Conservation (phyloP, 768 basidiomycete species). For the Lentinula aciculospora region DNA sequence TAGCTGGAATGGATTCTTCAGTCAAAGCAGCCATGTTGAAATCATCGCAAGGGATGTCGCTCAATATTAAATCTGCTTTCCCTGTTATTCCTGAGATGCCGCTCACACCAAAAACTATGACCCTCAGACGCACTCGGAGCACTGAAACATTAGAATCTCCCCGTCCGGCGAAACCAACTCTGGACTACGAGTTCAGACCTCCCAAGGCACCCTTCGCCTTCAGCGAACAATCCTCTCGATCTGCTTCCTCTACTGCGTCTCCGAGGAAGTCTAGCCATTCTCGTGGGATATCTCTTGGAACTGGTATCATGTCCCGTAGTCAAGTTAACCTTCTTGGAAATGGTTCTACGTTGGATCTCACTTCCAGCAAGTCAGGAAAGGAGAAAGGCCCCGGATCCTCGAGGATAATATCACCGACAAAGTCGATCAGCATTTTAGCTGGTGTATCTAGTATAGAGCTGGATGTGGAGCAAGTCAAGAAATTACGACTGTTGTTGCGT, state of each 20-base stretch:
- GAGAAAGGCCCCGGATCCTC: slow-evolving; percentile 40
- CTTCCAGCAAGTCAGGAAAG: slow-evolving; percentile 35
- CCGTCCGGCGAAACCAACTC: slow-evolving; percentile 31
- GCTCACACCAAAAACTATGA: slow-evolving; percentile 40
- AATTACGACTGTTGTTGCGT: slow-evolving; percentile 76
- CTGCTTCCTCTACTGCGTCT: slow-evolving; percentile 31
- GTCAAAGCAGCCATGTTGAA: slow-evolving; percentile 93
- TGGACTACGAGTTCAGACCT: slow-evolving; percentile 33
- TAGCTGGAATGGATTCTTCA: slow-evolving; percentile 73
- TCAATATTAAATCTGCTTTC: slow-evolving; percentile 27
- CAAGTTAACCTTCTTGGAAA: slow-evolving; percentile 40
- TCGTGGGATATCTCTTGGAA: slow-evolving; percentile 57
- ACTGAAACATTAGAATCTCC: slow-evolving; percentile 66
- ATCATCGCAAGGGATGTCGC: slow-evolving; percentile 64
- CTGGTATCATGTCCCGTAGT: slow-evolving; percentile 46
- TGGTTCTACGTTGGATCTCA: slow-evolving; percentile 37
- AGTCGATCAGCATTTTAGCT: slow-evolving; percentile 62
- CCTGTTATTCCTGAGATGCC: slow-evolving; percentile 24
- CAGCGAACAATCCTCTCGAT: slow-evolving; percentile 33
- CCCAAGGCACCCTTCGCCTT: slow-evolving; percentile 30
- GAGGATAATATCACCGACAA: slow-evolving; percentile 57
- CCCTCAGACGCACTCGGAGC: slow-evolving; percentile 64
- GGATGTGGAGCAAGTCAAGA: slow-evolving; percentile 85
- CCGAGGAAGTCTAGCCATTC: slow-evolving; percentile 43
- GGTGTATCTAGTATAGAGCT: slow-evolving; percentile 68